Evolutionary conservation across 306 rosid genomes (phyloP), one percentile per base, ranked within the genome.

Genomic region (Biancaea sappan): DNA sequence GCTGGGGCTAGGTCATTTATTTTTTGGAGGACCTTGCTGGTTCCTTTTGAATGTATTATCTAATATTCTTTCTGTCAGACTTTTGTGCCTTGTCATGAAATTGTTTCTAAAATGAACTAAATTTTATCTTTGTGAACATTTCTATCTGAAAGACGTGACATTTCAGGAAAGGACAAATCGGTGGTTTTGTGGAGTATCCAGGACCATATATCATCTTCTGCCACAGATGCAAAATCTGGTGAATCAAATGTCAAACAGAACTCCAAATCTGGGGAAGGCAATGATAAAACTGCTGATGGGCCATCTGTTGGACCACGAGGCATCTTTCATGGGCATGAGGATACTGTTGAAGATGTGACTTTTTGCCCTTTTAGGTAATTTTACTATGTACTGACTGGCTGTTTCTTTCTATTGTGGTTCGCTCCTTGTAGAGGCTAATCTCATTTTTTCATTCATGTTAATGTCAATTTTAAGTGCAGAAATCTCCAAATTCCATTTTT

Each of bases 121-220:
- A 32, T 34, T 60, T 73, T 11, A 4, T 29, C 34, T 66, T 25
- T 3, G 6, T 26, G 24, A 10, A 41, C 25, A 60, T 43, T 4
- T 15, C 18, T 31, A 58, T 76, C 74, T 76, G 60, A 75, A 52
- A n/a, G 52, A 56, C 28, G 24, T 73, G 46, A 15, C 4, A 18
- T 71, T 52, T 57, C 92, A 95, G 99, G 99, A 70, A 95, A 95
- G 83, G 99, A 95, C 82, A 90, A 81, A 77, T 87, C 96, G 4
- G 99, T 95, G 65, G 99, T 95, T 61, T 77, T 95, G 82, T 95
- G 99, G 99, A 95, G 99, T 78, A 95, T 95, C 76, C 94, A 87
- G 84, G 99, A 95, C 81, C 99, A 95, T 81, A 80, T 95, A 67
- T 77, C 98, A 41, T 76, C 97, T 15, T 75, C 90, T 31, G 91